Base-by-base conservation (phyloP, 331 rosid species). In the Arachis monticola region DNA sequence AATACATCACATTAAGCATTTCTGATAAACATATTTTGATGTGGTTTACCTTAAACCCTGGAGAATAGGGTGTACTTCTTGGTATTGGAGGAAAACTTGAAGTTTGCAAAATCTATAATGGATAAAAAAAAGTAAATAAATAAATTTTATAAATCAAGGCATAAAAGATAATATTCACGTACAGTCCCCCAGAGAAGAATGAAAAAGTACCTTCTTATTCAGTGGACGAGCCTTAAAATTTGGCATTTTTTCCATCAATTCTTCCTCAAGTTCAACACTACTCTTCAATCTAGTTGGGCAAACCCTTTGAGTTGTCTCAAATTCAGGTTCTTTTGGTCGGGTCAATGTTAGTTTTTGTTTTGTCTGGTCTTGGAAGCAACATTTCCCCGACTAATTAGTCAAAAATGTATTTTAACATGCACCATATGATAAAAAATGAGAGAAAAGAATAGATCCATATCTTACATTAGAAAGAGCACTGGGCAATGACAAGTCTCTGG, bases 231-330 rank as follows among this genome's bases (percentile, higher is more conserved):
- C 98, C 85, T 92, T 95, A 72, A 92, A 95, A 86, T 92, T 95
- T 5, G 98, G 99, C 47, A 95, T 89, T 85, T 92, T 92, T 14
- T 96, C 96, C 96, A 95, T 92, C 99, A 90, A 87, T 82, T 95
- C 99, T 85, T 89, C 94, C 85, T 95, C 99, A 70, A 92, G 87
- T 85, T 95, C 98, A 3, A 89, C 89, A 51, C 90, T 75, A 75
- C 99, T 95, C 83, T 92, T 95, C 70, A 90, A 74, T 77, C 47
- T 89, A 76, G 85, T 82, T n/a, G 90, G 83, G 68, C 98, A 97
- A 78, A 78, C 87, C 70, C 99, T 88, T 68, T 90, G 98, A 68
- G 85, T 78, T 22, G 99, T 95, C 87, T 92, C 97, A 86, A 95
- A 82, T 72, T 92, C 99, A 64, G 99, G 98, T 50, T 83, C 97